These are phyloP conservation scores for Podaxis sp. DNA, from an alignment of 768 basidiomycete genomes.

Conservation along the genomic window DNA sequence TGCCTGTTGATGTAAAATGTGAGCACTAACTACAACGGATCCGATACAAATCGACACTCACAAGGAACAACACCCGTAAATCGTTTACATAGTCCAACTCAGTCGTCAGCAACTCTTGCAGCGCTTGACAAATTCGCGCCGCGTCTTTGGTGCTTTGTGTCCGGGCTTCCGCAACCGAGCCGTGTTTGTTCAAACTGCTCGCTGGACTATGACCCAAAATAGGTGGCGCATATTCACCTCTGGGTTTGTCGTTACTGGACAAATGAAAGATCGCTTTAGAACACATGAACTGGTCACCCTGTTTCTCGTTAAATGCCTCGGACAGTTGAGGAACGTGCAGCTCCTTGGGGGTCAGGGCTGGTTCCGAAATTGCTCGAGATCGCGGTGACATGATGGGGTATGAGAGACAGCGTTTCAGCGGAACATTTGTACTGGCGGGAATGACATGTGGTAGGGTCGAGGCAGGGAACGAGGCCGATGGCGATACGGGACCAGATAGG, in stretches of 20 bases:
- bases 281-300: background rate
- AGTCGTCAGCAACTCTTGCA: slow-evolving; percentile 80
- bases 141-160: slow-evolving; percentile 39
- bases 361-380: slow-evolving; percentile 15
- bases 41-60: slow-evolving; percentile 27
- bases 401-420: slow-evolving; percentile 36
- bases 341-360: slow-evolving; percentile 9
- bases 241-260: slow-evolving; percentile 23
- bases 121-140: slow-evolving; percentile 60
- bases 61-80: slow-evolving; percentile 71
- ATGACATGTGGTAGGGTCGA: slow-evolving; percentile 29
- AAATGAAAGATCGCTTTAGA: slow-evolving; percentile 31
- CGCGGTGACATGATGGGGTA: slow-evolving; percentile 31
- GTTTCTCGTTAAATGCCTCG: background rate
- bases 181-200: slow-evolving; percentile 24
- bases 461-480: slow-evolving; percentile 45
- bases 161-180: slow-evolving; percentile 23
- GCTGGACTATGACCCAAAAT: slow-evolving; percentile 20
- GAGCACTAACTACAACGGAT: background rate
- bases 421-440: slow-evolving; percentile 15
- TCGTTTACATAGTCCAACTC: slow-evolving; percentile 82
- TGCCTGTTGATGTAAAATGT: slow-evolving; percentile 39
- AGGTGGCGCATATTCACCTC: slow-evolving; percentile 15
- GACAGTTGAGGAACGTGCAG: background rate
- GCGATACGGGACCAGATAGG: slow-evolving; percentile 27